Evolutionary conservation across 345 rosid species (phyloP), one percentile per base, ranked within the genome.

Genomic region (Linum lewisii): DNA sequence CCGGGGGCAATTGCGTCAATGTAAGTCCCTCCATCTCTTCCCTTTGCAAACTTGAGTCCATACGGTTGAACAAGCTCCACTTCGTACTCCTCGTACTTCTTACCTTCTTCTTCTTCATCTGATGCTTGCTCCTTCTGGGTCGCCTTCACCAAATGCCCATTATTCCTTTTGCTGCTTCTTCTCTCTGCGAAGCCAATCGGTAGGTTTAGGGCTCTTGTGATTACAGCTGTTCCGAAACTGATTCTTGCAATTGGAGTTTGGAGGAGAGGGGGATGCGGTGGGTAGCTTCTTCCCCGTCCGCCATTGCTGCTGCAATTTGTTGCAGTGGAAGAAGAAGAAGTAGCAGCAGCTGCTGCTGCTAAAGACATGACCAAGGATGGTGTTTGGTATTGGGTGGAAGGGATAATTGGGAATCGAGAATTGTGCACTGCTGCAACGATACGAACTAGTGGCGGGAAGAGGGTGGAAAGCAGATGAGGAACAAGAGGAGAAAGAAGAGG

Each of bases 21-120:
- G 72, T 86, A 93, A 72, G 97, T 87, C 10, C 88, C 81, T 45
- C 99, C 86, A 72, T 85, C 94, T 79, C 95, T 76, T 47, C 99
- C 99, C 67, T 89, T 93, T 23, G 77, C 74, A 58, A 93, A 93
- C 75, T 67, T 93, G 54, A 89, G 63, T 23, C 99, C 97, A 54
- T 77, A 80, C 50, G 99, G 95, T 77, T 89, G 91, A 69, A 56
- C 85, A 6, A 93, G 66, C 67, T 89, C 99, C 22, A 93, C 78
- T 78, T 89, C 97, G 65, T 89, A 93, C 72, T 78, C 85, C 68
- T 85, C 95, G 54, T 74, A 78, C 81, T 66, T 62, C 24, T 78
- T 73, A 59, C 73, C 59, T 37, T n/a, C 81, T 51, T 45, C 80
- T 49, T 20, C 56, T 5, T 19, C 56, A 4, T 24, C 83, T 50